phyloP scores from a whole-genome alignment of 495 filamentous ascomycete species.

The Hyphodiscus hymeniophilus region DNA sequence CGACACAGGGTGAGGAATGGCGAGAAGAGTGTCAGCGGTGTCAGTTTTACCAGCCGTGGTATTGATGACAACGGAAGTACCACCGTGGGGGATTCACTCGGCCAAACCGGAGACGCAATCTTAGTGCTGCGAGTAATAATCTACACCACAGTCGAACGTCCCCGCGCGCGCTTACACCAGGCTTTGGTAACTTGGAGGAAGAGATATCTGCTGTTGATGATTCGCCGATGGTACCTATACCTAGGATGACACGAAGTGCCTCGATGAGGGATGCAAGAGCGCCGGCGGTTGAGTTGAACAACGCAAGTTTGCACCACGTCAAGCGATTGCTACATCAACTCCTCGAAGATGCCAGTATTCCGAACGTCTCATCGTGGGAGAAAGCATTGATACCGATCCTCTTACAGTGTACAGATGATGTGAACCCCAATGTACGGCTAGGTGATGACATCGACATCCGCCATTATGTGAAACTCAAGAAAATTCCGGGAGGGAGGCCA shows the following conservation, averaged over 20 bases:
- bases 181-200: conserved; percentile 20
- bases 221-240: conserved; percentile 34
- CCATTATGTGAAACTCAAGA: conserved; percentile 98
- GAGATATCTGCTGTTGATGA: conserved; percentile 16
- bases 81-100: conserved; percentile 20
- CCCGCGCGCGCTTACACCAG: conserved; percentile 45
- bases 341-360: conserved; percentile 64
- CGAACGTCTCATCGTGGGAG: conserved; percentile 73
- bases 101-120: conserved; percentile 56
- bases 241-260: conserved; percentile 68
- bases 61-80: conserved; percentile 30
- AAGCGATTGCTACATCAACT: conserved; percentile 76
- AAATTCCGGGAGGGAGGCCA: conserved; percentile 82
- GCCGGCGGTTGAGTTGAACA: conserved; percentile 73
- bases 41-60: conserved; percentile 55
- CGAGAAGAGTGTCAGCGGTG: conserved; percentile 57
- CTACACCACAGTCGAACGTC: conserved; percentile 56
- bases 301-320: conserved; percentile 81
- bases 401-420: conserved; percentile 85
- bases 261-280: conserved; percentile 73
- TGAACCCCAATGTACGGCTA: conserved; percentile 80
- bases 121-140: conserved; percentile 64
- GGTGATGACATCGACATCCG: conserved; percentile 96
- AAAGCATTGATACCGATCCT: conserved; percentile 86
- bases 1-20: conserved; percentile 66